A percentile compares a stretch with the other conserved stretches of the same genome.
Evolutionary conservation across 1,284 basidiomycete genomes (phyloP).

Genomic region (Neolentinus lepideus): DNA sequence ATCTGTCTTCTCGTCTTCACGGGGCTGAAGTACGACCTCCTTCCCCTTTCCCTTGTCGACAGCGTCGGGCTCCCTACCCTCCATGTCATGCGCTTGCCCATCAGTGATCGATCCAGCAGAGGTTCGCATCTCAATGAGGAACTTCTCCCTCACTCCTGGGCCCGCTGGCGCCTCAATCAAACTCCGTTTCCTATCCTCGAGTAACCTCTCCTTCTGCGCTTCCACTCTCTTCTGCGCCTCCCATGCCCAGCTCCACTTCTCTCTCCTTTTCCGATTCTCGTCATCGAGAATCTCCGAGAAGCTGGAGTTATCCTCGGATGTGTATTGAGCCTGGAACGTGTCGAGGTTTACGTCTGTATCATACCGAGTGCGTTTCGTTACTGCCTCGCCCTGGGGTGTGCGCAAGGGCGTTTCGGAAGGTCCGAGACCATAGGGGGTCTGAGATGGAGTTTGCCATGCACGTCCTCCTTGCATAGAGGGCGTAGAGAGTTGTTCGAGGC

Average conservation of each 20-base stretch:
- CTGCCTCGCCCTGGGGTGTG: constrained; percentile 30
- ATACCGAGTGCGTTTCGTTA: constrained; percentile 48
- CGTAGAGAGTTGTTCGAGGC: constrained; percentile 60
- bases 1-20: constrained; percentile 34
- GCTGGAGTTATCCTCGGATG: constrained; percentile 92
- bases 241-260: constrained; percentile 86
- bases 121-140: constrained; percentile 52
- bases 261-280: constrained; percentile 76
- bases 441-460: constrained; percentile 47
- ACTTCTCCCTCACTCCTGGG: constrained; percentile 58
- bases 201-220: constrained; percentile 49
- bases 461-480: constrained; percentile 32
- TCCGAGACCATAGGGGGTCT: constrained; percentile 57
- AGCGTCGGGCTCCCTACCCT: constrained; percentile 22
- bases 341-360: constrained; percentile 67
- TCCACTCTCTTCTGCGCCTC: constrained; percentile 80
- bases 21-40: constrained; percentile 13
- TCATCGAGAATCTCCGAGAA: constrained; percentile 87
- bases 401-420: constrained; percentile 63
- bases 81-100: constrained; percentile 22
- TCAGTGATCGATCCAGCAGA: constrained; percentile 49
- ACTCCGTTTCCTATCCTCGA: constrained; percentile 59
- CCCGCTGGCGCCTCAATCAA: constrained; percentile 58
- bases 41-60: constrained; percentile 22
- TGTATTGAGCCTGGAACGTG: constrained; percentile 83